Evolutionary conservation across 2,329 filamentous ascomycete species (phyloP).

Genomic region (Colletotrichum tropicicola): DNA sequence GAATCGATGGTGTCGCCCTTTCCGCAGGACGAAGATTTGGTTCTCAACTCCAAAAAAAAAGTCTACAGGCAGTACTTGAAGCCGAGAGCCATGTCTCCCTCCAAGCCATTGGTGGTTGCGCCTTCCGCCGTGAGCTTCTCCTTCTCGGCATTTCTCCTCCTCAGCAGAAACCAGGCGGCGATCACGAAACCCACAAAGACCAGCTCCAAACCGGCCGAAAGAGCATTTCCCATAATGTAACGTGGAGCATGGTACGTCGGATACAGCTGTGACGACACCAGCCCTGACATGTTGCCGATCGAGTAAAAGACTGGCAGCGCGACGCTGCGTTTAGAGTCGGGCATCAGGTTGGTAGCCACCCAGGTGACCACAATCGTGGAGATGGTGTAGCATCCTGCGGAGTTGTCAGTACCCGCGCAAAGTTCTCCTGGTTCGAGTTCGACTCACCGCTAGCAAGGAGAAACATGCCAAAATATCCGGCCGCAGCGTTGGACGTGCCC

Average conservation of each 20-base stretch:
- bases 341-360: slow-evolving; percentile 43
- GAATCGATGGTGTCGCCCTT: no score
- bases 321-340: slow-evolving; percentile 43
- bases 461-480: slow-evolving; percentile 45
- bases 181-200: slow-evolving; percentile 19
- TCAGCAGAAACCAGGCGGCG: background rate
- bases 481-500: slow-evolving; percentile 36
- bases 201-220: slow-evolving; percentile 36
- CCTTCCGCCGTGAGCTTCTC: slow-evolving; percentile 13
- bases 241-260: slow-evolving; percentile 40
- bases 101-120: slow-evolving; percentile 7
- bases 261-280: slow-evolving; percentile 44
- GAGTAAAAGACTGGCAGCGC: slow-evolving; percentile 40
- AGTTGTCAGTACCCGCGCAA: no score
- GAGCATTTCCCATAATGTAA: slow-evolving; percentile 35
- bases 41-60: no score
- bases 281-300: slow-evolving; percentile 39
- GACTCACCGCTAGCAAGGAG: slow-evolving; percentile 28
- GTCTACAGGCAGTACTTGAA: slow-evolving; percentile 3
- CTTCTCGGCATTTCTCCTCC: slow-evolving; percentile 13
- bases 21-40: no score
- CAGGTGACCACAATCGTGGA: slow-evolving; percentile 33
- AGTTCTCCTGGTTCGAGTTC: no score
- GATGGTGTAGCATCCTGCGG: slow-evolving; percentile 7
- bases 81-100: background rate